A percentile compares a stretch with the other conserved stretches of the same genome.
Evolutionary conservation across 345 rosid species (phyloP).

Genomic region (Microcos paniculata): DNA sequence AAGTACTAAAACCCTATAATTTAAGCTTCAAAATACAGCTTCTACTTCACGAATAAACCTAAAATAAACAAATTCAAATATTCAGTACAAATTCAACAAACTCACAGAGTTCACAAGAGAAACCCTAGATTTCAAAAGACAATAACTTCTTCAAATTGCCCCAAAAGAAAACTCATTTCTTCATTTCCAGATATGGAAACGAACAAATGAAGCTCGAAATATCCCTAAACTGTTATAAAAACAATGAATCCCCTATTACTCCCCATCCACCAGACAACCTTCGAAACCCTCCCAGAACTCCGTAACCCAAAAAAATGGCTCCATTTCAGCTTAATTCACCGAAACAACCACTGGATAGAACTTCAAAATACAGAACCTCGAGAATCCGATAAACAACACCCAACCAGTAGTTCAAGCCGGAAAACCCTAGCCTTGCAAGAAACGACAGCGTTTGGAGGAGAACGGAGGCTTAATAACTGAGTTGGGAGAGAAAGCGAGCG

Average conservation of each 20-base stretch:
- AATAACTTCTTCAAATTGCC: background rate
- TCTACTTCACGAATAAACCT: slow-evolving; percentile 17
- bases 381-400: background rate
- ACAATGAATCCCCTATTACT: slow-evolving; percentile 23
- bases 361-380: slow-evolving; percentile 6
- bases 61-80: background rate
- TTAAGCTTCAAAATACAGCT: background rate
- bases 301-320: slow-evolving; percentile 5
- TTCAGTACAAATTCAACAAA: slow-evolving; percentile 5
- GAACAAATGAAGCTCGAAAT: background rate
- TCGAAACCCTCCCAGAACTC: background rate
- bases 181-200: background rate
- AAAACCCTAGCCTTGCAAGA: slow-evolving; percentile 4
- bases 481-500: background rate
- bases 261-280: slow-evolving; percentile 16
- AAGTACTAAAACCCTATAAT: background rate
- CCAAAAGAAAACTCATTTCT: slow-evolving; percentile 13
- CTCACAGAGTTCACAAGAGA: slow-evolving; percentile 1
- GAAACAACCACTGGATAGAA: slow-evolving; percentile 2
- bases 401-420: background rate
- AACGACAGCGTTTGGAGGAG: background rate
- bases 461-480: background rate
- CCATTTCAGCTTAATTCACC: slow-evolving; percentile 24
- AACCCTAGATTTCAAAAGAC: slow-evolving; percentile 12
- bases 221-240: slow-evolving; percentile 8